Conservation (phyloP, 2,329 filamentous ascomycete species). For the Ophiostoma perfectum region DNA sequence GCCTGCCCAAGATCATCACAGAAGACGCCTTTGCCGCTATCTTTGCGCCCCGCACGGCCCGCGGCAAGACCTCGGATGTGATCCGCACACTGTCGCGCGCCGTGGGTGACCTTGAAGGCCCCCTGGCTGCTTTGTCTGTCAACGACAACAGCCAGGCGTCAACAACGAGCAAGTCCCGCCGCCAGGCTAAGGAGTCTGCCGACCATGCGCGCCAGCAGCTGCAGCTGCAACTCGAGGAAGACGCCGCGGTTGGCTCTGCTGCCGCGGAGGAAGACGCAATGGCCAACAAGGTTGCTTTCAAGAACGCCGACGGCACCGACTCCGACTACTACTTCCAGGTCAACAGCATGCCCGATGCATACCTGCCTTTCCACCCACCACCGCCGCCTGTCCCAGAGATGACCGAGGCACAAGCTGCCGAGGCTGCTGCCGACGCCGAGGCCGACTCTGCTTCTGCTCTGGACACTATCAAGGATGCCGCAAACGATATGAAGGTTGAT, state of each 20-base stretch:
- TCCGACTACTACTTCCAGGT: slow-evolving; percentile 60
- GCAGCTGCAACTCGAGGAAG: slow-evolving; percentile 19
- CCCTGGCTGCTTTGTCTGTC: slow-evolving; percentile 50
- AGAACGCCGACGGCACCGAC: slow-evolving; percentile 52
- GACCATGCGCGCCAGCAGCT: slow-evolving; percentile 22
- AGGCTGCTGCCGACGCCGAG: slow-evolving; percentile 1
- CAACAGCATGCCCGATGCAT: slow-evolving; percentile 62
- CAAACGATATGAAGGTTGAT: slow-evolving; percentile 32
- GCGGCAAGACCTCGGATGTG: slow-evolving; percentile 50
- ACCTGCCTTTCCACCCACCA: slow-evolving; percentile 80
- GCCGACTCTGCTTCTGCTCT: background rate
- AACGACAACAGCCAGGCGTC: slow-evolving; percentile 31
- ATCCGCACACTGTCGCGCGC: slow-evolving; percentile 61
- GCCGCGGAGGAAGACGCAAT: slow-evolving; percentile 31
- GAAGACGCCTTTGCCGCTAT: slow-evolving; percentile 77
- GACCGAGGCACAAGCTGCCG: slow-evolving; percentile 26
- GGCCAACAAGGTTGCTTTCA: slow-evolving; percentile 44
- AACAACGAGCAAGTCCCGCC: slow-evolving; percentile 29
- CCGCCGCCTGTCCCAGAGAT: slow-evolving; percentile 63
- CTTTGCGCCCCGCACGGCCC: slow-evolving; percentile 56
- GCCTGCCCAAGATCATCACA: slow-evolving; percentile 67
- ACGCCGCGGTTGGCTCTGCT: slow-evolving; percentile 8
- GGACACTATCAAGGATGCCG: slow-evolving; percentile 24
- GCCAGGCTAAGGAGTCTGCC: slow-evolving; percentile 29
- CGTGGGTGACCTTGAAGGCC: slow-evolving; percentile 55